These are phyloP conservation scores for Cladosporium sp. DNA, from an alignment of 2,329 filamentous ascomycete species.

Conservation along the genomic window DNA sequence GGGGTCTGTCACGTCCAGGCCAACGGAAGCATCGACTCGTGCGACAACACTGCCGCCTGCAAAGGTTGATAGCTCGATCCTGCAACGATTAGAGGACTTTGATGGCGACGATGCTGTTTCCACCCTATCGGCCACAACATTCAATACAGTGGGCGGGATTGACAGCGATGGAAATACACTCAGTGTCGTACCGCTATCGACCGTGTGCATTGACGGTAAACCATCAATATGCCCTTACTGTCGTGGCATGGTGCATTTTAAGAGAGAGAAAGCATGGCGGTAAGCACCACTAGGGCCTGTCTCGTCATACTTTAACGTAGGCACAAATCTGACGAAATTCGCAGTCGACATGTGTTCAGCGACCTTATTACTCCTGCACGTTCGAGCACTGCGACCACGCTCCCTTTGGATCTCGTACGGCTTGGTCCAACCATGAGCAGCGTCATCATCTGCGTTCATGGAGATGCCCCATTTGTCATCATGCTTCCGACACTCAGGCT, in stretches of 20 bases:
- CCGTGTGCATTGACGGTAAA: not conserved
- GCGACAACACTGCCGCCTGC: not conserved
- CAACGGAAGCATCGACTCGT: not conserved
- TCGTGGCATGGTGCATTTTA: not conserved
- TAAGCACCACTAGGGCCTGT: not conserved
- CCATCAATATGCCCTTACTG: not conserved
- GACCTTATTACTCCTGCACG: not conserved
- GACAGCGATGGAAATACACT: not conserved
- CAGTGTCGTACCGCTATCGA: not conserved
- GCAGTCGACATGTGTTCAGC: not conserved
- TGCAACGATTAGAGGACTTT: too few relatives aligned
- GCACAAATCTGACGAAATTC: not conserved
- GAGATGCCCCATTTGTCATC: not conserved
- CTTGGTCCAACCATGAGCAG: not conserved
- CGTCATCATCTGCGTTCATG: not conserved
- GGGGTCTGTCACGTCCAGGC: not conserved
- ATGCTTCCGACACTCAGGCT: not conserved
- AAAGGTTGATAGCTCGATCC: too few relatives aligned
- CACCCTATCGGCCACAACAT: too few relatives aligned
- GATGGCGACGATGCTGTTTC: too few relatives aligned
- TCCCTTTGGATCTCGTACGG: not conserved
- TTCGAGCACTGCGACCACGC: not conserved
- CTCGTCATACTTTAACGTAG: not conserved
- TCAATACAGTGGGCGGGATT: not conserved
- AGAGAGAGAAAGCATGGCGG: not conserved